A percentile compares a stretch with the other conserved stretches of the same genome.
phyloP scores from a whole-genome alignment of 495 filamentous ascomycete species.

The Penicillium argentinense region DNA sequence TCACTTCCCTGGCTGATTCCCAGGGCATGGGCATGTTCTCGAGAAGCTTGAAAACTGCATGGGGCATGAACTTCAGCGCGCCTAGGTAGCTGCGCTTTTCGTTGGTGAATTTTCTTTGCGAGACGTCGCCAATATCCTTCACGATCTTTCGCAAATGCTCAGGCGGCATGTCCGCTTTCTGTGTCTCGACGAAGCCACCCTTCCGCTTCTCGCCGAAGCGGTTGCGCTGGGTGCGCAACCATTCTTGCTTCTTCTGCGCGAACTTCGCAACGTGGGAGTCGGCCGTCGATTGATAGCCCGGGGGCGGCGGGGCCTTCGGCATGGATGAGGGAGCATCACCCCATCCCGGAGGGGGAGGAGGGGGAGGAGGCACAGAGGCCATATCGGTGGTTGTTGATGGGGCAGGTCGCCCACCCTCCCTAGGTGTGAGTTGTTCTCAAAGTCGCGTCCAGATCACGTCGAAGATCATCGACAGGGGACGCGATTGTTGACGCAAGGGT shows the following conservation, averaged over 20 bases:
- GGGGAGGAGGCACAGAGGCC: conserved; percentile 74
- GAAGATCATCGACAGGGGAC: conserved; percentile 25
- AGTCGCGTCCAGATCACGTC: conserved; percentile 47
- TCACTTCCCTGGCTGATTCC: conserved; percentile 94
- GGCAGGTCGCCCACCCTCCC: conserved; percentile 29
- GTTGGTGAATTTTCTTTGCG: conserved; percentile 98
- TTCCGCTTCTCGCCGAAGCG: conserved; percentile 97
- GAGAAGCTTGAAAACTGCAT: conserved; percentile 96
- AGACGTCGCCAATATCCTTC: conserved; percentile 97
- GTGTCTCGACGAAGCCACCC: conserved; percentile 92
- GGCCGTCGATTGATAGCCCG: conserved; percentile 79
- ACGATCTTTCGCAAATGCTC: conserved; percentile 99
- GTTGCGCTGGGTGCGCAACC: conserved; percentile 88
- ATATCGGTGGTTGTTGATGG: conserved; percentile 52
- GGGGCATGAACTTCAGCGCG: conserved; percentile 98
- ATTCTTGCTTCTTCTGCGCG: conserved; percentile 98
- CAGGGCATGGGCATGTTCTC: conserved; percentile 99
- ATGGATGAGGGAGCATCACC: conserved; percentile 72
- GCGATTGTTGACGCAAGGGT: conserved; percentile 1
- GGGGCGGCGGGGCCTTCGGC: conserved; percentile 78
- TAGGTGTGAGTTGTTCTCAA: conserved; percentile 30
- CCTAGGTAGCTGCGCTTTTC: conserved; percentile 98
- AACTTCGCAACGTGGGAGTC: conserved; percentile 93
- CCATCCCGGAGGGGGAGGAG: conserved; percentile 79
- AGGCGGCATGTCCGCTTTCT: conserved; percentile 98